Evolutionary conservation across 225 moss, liverwort and hornwort species (phyloP).

Genomic region (Lunularia cruciata): DNA sequence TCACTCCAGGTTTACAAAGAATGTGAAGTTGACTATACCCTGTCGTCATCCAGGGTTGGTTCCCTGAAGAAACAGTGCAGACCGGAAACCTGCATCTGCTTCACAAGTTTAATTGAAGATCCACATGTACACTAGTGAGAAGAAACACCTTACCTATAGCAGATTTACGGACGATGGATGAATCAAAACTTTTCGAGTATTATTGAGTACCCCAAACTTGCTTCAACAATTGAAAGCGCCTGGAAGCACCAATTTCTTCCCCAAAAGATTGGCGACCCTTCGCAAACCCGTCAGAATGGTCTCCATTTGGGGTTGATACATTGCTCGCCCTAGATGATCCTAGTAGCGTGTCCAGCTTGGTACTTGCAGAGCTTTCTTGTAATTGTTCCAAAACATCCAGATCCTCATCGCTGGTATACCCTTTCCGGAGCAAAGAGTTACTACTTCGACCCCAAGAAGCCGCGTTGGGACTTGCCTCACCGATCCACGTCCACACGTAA

Average conservation of each 20-base stretch:
- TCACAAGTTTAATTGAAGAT: conserved; percentile 10
- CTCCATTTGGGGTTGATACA: conserved; percentile 30
- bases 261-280: conserved; percentile 8
- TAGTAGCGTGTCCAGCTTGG: conserved; percentile 29
- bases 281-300: conserved; percentile 12
- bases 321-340: conserved; percentile 33
- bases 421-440: conserved; percentile 76
- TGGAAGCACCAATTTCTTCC: conserved; percentile 37
- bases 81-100: conserved; percentile 15
- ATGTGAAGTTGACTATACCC: conserved; percentile 11
- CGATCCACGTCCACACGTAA: conserved; percentile 77
- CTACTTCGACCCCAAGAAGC: conserved; percentile 57
- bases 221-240: conserved; percentile 69
- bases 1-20: conserved; percentile 5
- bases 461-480: conserved; percentile 47
- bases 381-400: conserved; percentile 71
- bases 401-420: conserved; percentile 90
- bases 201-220: conserved; percentile 61
- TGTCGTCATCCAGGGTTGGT: conserved; percentile 10
- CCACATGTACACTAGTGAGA: conserved; percentile 19
- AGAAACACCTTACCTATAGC: neutral
- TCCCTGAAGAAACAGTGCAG: conserved; percentile 18
- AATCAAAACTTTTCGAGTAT: conserved; percentile 28
- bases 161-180: conserved; percentile 9
- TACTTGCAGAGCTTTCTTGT: conserved; percentile 61